These are phyloP conservation scores for Plantago rigida DNA, from an alignment of 305 asterid genomes.

Conservation along the genomic window DNA sequence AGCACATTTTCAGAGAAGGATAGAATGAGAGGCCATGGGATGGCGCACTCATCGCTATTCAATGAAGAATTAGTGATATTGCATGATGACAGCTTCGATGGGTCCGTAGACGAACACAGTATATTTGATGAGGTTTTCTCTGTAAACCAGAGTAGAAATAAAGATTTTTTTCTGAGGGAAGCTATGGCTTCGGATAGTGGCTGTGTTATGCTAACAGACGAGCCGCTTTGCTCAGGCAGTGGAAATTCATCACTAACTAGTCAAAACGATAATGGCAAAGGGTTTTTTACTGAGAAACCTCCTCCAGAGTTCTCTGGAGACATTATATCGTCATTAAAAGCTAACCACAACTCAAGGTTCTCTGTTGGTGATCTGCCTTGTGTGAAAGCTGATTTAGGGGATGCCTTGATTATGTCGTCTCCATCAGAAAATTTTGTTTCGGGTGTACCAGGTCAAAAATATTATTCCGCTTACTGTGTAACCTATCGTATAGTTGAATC, in stretches of 20 bases:
- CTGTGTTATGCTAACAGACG: conserved; percentile 32
- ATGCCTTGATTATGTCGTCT: conserved; percentile 32
- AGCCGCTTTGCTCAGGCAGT: conserved; percentile 43
- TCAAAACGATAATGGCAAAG: conserved; percentile 41
- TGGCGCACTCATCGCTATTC: conserved; percentile 35
- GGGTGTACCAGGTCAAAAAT: conserved; percentile 32
- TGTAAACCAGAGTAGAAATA: conserved; percentile 35
- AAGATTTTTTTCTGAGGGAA: conserved; percentile 37
- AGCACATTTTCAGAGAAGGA: conserved; percentile 16
- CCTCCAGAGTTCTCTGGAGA: conserved; percentile 29
- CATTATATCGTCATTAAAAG: conserved; percentile 27
- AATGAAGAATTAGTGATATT: conserved; percentile 49
- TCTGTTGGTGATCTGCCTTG: conserved; percentile 35
- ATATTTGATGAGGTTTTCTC: conserved; percentile 60
- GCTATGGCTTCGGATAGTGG: conserved; percentile 34
- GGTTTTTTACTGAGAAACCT: conserved; percentile 31
- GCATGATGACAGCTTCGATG: conserved; percentile 60
- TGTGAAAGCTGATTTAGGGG: conserved; percentile 34
- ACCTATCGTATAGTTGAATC: conserved; percentile 67
- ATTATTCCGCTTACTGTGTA: conserved; percentile 29
- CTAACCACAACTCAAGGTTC: conserved; percentile 30
- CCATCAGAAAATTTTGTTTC: conserved; percentile 39
- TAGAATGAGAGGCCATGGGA: conserved; percentile 27
- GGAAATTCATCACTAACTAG: conserved; percentile 51
- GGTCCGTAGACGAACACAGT: conserved; percentile 47